Percentiles rank a stretch among this genome's conserved stretches.
These are phyloP conservation scores for Penicillium daleae DNA, from an alignment of 495 filamentous ascomycete species.

Conservation along the genomic window DNA sequence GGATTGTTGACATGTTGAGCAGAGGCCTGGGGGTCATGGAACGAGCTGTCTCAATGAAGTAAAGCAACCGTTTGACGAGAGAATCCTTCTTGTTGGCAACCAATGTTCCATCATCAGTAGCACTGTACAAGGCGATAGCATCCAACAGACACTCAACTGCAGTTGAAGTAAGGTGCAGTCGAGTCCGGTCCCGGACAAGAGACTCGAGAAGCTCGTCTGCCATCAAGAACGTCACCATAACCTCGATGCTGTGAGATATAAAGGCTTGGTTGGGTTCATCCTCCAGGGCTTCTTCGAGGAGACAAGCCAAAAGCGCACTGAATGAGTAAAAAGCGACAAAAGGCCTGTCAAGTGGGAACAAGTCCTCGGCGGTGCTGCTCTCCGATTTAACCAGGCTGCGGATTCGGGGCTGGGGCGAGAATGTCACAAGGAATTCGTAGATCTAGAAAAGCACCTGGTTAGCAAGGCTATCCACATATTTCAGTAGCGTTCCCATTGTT, in stretches of 20 bases:
- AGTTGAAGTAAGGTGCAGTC: conserved; percentile 35
- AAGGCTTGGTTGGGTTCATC: conserved; percentile 46
- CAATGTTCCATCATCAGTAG: conserved; percentile 7
- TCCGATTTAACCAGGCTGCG: conserved; percentile 60
- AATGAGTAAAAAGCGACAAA: conserved; percentile 77
- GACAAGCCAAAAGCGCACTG: conserved; percentile 59
- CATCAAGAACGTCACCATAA: conserved; percentile 47
- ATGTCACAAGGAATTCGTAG: conserved; percentile 71
- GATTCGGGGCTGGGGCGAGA: conserved; percentile 69
- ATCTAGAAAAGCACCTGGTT: conserved; percentile 53
- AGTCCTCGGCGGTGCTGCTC: conserved; percentile 52
- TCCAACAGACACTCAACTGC: conserved; percentile 45
- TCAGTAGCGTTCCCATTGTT: not conserved
- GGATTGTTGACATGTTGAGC: conserved; percentile 19
- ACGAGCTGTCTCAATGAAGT: conserved; percentile 37
- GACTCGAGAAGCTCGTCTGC: conserved; percentile 35
- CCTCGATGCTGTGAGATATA: conserved; percentile 47
- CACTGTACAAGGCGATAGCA: conserved; percentile 23
- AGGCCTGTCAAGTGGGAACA: conserved; percentile 71
- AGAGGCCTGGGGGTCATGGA: conserved; percentile 5
- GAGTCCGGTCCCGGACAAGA: conserved; percentile 23
- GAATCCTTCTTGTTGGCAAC: conserved; percentile 26
- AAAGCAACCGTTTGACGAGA: conserved; percentile 36
- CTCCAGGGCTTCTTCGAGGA: conserved; percentile 48
- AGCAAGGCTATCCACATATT: not conserved